These are phyloP conservation scores for Isoetes engelmannii DNA, from an alignment of 83 land plant species.

Conservation along the genomic window DNA sequence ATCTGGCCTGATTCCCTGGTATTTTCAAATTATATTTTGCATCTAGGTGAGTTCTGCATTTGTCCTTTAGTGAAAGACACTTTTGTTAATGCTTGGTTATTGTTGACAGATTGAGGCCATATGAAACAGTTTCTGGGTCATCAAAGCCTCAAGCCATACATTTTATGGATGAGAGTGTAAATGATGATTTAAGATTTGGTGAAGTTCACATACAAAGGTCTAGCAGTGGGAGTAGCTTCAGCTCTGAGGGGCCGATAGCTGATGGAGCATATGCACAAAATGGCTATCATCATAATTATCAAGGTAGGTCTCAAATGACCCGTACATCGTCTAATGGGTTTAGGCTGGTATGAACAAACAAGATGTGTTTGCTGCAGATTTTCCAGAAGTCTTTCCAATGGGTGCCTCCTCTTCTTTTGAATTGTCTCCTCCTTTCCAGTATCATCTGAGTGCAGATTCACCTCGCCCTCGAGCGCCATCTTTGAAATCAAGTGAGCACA, in stretches of 20 bases:
- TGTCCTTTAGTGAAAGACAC: background rate
- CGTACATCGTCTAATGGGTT: background rate
- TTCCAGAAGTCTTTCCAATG: background rate
- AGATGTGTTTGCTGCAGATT: background rate
- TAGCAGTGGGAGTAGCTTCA: constrained; percentile 34
- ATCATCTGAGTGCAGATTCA: constrained; percentile 1
- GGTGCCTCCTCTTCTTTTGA: background rate
- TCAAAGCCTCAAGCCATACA: constrained; percentile 12
- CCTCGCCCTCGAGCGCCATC: constrained; percentile 11
- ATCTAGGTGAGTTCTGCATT: background rate
- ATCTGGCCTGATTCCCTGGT: background rate
- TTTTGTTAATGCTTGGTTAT: background rate
- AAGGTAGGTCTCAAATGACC: constrained; percentile 26
- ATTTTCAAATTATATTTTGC: background rate
- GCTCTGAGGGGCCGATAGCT: constrained; percentile 23
- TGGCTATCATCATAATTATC: constrained; percentile 26
- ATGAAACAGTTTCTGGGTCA: constrained; percentile 15
- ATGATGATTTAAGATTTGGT: background rate
- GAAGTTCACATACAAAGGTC: constrained; percentile 21
- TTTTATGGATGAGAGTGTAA: background rate
- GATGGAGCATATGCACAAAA: constrained; percentile 8
- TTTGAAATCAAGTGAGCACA: constrained; percentile 13
- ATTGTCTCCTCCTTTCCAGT: constrained; percentile 12
- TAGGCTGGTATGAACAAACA: background rate
- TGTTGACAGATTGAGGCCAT: background rate